Percentiles rank a stretch among this genome's conserved stretches.
These are phyloP conservation scores for Austroboletus novae-zelandiae DNA, from an alignment of 1,284 basidiomycete species.

Conservation along the genomic window DNA sequence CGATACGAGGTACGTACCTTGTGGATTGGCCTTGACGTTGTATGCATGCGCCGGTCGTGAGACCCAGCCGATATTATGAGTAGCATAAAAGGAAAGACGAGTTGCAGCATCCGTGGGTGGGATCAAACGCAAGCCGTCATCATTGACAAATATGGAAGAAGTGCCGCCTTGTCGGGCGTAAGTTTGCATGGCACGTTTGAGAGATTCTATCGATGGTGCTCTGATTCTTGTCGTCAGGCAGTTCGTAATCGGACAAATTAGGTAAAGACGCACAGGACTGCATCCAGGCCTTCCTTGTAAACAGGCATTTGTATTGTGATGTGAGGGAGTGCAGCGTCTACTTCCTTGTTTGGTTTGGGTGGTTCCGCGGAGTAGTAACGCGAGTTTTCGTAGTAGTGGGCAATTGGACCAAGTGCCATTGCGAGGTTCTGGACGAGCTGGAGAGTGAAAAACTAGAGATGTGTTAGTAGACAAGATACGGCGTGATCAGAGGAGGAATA, in stretches of 20 bases:
- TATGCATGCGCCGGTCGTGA: conserved; percentile 71
- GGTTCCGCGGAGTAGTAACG: conserved; percentile 66
- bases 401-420: conserved; percentile 68
- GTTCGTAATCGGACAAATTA: conserved; percentile 1
- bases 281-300: conserved; percentile 72
- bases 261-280: conserved; percentile 56
- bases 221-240: conserved; percentile 35
- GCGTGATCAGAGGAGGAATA: conserved; percentile 24
- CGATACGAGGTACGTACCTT: conserved; percentile 10
- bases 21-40: conserved; percentile 36
- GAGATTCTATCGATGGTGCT: conserved; percentile 71
- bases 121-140: conserved; percentile 73
- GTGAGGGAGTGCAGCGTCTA: conserved; percentile 65
- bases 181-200: conserved; percentile 86
- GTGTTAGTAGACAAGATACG: not conserved
- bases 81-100: conserved; percentile 73
- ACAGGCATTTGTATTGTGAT: conserved; percentile 79
- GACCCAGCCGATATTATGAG: conserved; percentile 82
- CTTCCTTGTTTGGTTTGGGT: conserved; percentile 57
- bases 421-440: conserved; percentile 61
- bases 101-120: conserved; percentile 56
- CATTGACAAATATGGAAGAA: conserved; percentile 73
- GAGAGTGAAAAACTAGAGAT: conserved; percentile 56
- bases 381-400: conserved; percentile 74
- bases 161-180: conserved; percentile 82